A percentile compares a stretch with the other conserved stretches of the same genome.
Conservation (phyloP, 2,329 filamentous ascomycete genomes). For the Penicillium aurantiogriseum region DNA sequence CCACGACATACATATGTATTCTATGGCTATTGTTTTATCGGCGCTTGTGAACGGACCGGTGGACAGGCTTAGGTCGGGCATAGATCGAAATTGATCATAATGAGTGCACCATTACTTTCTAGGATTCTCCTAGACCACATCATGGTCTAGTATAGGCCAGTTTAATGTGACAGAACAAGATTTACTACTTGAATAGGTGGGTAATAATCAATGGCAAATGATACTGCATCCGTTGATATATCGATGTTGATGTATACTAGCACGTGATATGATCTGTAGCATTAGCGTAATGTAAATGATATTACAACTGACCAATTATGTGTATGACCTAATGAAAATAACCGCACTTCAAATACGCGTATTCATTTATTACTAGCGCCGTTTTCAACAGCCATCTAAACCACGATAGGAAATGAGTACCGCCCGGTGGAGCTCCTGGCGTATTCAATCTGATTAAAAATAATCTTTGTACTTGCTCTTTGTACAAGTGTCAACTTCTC, state of each 20-base stretch:
- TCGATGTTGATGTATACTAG: too few species aligned
- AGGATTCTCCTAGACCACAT: neutral
- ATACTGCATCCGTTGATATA: neutral
- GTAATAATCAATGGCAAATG: neutral
- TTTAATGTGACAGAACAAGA: neutral
- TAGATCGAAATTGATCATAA: slow-evolving; percentile 15
- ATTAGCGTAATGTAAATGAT: neutral
- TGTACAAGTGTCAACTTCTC: neutral
- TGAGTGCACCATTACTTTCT: slow-evolving; percentile 5
- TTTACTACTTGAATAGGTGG: neutral
- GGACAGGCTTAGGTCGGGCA: slow-evolving; percentile 9
- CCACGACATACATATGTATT: slow-evolving; percentile 20
- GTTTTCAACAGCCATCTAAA: neutral
- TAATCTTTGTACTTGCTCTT: neutral
- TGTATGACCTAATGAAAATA: neutral
- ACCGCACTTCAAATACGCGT: neutral
- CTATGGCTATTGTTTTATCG: slow-evolving; percentile 22
- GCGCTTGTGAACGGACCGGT: slow-evolving; percentile 15
- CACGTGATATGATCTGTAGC: too few species aligned
- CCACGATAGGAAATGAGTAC: neutral
- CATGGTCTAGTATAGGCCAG: neutral
- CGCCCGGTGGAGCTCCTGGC: neutral
- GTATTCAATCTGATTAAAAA: slow-evolving; percentile 1
- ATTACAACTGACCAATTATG: neutral
- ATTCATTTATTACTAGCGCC: neutral